Percentiles rank a stretch among this genome's conserved stretches.
Evolutionary conservation across 1,284 basidiomycete species (phyloP).

Genomic region (Leccinum solheimii): DNA sequence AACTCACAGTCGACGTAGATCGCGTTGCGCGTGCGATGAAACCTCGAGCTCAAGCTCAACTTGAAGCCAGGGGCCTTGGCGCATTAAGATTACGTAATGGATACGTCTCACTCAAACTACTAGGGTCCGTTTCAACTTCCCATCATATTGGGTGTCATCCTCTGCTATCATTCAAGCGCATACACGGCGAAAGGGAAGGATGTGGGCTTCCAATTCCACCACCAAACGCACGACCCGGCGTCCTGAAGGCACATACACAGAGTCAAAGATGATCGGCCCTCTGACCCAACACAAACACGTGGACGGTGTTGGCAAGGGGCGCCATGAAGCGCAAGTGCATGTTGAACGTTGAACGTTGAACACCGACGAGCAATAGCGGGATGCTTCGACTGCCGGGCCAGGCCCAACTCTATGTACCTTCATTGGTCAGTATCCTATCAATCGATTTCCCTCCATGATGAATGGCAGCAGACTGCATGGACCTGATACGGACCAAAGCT

Average conservation of each 20-base stretch:
- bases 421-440: neutral
- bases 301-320: neutral
- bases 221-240: neutral
- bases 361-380: neutral
- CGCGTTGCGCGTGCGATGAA: neutral
- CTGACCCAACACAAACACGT: neutral
- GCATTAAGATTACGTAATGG: neutral
- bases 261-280: neutral
- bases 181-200: neutral
- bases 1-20: slow-evolving; percentile 17
- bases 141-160: too few species aligned
- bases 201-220: neutral
- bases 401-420: neutral
- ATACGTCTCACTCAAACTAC: too few species aligned
- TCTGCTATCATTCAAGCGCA: neutral
- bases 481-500: neutral
- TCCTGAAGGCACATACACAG: neutral
- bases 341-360: too few species aligned
- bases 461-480: neutral
- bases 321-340: neutral
- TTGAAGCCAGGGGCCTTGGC: neutral
- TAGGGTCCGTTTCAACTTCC: too few species aligned
- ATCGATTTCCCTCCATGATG: neutral
- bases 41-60: neutral
- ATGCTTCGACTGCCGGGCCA: neutral